These are phyloP conservation scores for Citrus cavaleriei DNA, from an alignment of 345 rosid species.

Conservation along the genomic window DNA sequence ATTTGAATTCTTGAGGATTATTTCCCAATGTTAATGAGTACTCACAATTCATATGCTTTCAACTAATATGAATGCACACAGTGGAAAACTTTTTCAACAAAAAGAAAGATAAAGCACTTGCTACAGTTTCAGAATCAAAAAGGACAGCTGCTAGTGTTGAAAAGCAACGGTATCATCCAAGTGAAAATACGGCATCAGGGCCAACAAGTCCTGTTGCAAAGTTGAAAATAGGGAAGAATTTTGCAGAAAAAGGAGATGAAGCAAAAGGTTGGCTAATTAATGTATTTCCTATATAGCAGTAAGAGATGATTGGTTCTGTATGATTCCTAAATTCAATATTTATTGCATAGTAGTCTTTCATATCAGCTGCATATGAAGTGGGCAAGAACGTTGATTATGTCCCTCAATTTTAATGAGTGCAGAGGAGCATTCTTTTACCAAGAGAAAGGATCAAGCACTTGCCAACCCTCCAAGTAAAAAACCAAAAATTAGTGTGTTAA, in stretches of 20 bases:
- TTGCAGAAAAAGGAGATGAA: not conserved
- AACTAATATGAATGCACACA: slow-evolving; percentile 15
- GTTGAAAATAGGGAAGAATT: not conserved
- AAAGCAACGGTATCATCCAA: slow-evolving; percentile 18
- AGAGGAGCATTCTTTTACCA: slow-evolving; percentile 49
- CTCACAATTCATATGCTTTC: not conserved
- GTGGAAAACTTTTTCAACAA: slow-evolving; percentile 54
- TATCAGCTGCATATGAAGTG: not conserved
- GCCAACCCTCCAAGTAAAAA: slow-evolving; percentile 7
- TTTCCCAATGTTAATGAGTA: not conserved
- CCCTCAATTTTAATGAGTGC: slow-evolving; percentile 16
- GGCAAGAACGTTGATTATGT: not conserved
- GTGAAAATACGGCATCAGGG: slow-evolving; percentile 10
- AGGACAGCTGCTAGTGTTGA: slow-evolving; percentile 11
- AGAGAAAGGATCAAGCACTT: slow-evolving; percentile 21
- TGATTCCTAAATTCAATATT: not conserved
- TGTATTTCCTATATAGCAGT: not conserved
- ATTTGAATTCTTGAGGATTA: not conserved
- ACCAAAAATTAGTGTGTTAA: slow-evolving; percentile 7
- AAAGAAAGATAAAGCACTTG: slow-evolving; percentile 23
- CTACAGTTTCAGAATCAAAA: slow-evolving; percentile 17
- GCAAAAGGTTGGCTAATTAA: not conserved
- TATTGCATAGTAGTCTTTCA: not conserved
- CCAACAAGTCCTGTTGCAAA: slow-evolving; percentile 1
- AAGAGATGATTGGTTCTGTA: not conserved